Conservation (phyloP, 805 yeast genomes). For the Cyberlindnera euphorbiiphila region DNA sequence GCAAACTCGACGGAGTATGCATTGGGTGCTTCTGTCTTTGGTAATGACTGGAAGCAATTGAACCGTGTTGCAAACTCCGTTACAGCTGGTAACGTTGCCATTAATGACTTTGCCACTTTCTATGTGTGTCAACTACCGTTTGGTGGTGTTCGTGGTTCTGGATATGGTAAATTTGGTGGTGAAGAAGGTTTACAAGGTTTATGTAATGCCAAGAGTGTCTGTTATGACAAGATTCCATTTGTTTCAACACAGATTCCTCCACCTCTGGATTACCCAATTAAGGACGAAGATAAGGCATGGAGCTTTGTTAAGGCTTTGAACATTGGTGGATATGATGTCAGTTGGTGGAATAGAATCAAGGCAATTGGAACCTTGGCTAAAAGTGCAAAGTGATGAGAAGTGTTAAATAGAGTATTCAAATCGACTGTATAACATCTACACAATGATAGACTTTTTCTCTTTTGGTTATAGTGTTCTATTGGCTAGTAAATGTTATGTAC, state of each 20-base stretch:
- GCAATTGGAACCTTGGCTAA: conserved; percentile 52
- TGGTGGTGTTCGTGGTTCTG: conserved; percentile 91
- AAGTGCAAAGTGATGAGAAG: conserved; percentile 30
- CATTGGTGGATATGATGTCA: conserved; percentile 75
- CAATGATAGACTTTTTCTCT: too few relatives aligned
- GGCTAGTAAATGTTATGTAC: too few relatives aligned
- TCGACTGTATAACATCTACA: too few relatives aligned
- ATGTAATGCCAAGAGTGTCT: conserved; percentile 82
- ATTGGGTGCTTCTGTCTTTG: conserved; percentile 88
- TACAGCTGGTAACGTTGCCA: conserved; percentile 88
- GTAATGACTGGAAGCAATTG: conserved; percentile 54
- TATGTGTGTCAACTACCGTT: conserved; percentile 95
- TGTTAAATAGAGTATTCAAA: neutral
- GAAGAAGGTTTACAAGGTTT: conserved; percentile 93
- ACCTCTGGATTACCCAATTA: conserved; percentile 88
- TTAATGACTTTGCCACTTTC: conserved; percentile 96
- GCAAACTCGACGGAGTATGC: conserved; percentile 89
- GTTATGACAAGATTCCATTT: conserved; percentile 77
- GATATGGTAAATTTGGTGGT: conserved; percentile 97
- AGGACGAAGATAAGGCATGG: conserved; percentile 82
- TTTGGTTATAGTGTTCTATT: too few relatives aligned
- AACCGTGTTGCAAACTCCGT: conserved; percentile 60
- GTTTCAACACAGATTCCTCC: conserved; percentile 82
- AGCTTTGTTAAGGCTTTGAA: conserved; percentile 77
- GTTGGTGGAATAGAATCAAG: conserved; percentile 64